Conservation (phyloP, 805 yeast species). For the Lipomyces yamadae region DNA sequence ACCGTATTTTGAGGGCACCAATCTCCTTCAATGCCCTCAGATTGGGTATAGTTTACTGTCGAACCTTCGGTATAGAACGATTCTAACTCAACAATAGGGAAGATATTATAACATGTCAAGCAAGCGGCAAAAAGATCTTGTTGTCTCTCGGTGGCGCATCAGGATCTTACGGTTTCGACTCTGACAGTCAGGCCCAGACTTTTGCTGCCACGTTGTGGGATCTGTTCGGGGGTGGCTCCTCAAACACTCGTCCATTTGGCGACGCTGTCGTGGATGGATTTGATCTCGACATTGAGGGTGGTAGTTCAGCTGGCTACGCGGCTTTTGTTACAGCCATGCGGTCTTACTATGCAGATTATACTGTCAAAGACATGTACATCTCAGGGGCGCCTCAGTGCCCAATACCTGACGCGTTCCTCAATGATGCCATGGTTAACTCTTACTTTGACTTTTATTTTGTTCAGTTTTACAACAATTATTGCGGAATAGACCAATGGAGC, state of each 20-base stretch:
- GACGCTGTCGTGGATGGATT: constrained; percentile 82
- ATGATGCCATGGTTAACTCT: constrained; percentile 68
- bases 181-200: constrained; percentile 59
- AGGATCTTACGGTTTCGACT: constrained; percentile 59
- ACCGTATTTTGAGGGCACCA: constrained; percentile 46
- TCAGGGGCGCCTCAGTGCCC: constrained; percentile 95
- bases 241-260: constrained; percentile 63
- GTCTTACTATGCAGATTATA: constrained; percentile 54
- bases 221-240: constrained; percentile 57
- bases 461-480: constrained; percentile 80
- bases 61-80: background rate
- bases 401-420: constrained; percentile 75
- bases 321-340: constrained; percentile 60
- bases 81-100: background rate
- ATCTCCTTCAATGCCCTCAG: constrained; percentile 53
- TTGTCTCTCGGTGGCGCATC: constrained; percentile 79
- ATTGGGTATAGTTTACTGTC: constrained; percentile 48
- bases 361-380: constrained; percentile 68
- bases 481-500: constrained; percentile 52
- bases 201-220: constrained; percentile 62
- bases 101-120: constrained; percentile 63
- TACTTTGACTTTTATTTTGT: constrained; percentile 79
- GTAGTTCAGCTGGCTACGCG: constrained; percentile 65
- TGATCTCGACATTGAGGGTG: constrained; percentile 68
- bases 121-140: constrained; percentile 74